Conservation (phyloP, 208 protist species). For the Lotmaria passim region DNA sequence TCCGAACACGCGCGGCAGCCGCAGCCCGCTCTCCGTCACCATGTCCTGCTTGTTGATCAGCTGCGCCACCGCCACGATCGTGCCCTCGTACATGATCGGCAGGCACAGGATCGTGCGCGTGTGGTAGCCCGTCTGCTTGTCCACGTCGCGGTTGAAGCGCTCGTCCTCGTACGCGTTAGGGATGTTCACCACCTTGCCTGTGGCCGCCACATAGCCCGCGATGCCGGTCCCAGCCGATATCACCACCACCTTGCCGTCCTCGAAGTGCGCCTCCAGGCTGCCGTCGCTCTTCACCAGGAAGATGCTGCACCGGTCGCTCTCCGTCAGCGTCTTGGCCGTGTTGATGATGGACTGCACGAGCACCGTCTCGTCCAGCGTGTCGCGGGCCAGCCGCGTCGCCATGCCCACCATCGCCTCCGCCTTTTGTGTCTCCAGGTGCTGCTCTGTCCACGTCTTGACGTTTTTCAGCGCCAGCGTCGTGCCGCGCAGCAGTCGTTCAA, state of each 20-base stretch:
- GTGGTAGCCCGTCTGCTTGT: slow-evolving; percentile 74
- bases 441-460: background rate
- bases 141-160: slow-evolving; percentile 68
- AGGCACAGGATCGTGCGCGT: slow-evolving; percentile 79
- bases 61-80: slow-evolving; percentile 74
- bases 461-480: slow-evolving; percentile 30
- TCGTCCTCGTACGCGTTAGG: slow-evolving; percentile 72
- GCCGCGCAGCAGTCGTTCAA: slow-evolving; percentile 38
- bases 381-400: slow-evolving; percentile 79
- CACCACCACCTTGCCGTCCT: slow-evolving; percentile 67
- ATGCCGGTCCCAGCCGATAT: slow-evolving; percentile 65
- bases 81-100: slow-evolving; percentile 68
- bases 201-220: slow-evolving; percentile 63
- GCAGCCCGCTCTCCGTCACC: slow-evolving; percentile 58
- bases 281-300: slow-evolving; percentile 69
- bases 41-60: slow-evolving; percentile 81
- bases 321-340: slow-evolving; percentile 71
- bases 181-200: slow-evolving; percentile 66
- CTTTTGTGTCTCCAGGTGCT: slow-evolving; percentile 54
- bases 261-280: slow-evolving; percentile 68
- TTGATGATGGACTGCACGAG: slow-evolving; percentile 81
- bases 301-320: slow-evolving; percentile 76
- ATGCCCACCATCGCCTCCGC: slow-evolving; percentile 82
- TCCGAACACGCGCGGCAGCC: slow-evolving; percentile 51
- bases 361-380: slow-evolving; percentile 78